These are phyloP conservation scores for Apostasia shenzhenica DNA, from an alignment of 106 monocot species.

Conservation along the genomic window DNA sequence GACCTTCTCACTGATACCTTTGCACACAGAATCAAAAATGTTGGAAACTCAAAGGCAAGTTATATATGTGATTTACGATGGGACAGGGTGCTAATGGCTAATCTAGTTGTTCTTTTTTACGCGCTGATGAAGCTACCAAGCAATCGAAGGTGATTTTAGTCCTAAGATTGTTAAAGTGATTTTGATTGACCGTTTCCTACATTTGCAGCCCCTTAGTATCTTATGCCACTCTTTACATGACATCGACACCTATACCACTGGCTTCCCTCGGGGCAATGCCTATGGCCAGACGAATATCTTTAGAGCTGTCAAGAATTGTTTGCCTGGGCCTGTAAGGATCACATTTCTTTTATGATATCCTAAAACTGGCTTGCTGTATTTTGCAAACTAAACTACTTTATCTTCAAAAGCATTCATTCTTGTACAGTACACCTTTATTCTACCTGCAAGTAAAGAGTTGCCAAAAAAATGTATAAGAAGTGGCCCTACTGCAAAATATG, in stretches of 20 bases:
- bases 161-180: neutral
- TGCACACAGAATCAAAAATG: conserved; percentile 79
- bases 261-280: conserved; percentile 80
- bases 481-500: conserved; percentile 55
- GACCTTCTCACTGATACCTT: conserved; percentile 2
- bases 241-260: conserved; percentile 85
- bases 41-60: conserved; percentile 76
- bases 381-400: neutral
- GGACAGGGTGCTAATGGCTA: neutral
- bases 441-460: conserved; percentile 82
- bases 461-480: conserved; percentile 77
- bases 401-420: conserved; percentile 2
- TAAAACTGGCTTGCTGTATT: neutral
- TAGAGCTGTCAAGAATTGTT: conserved; percentile 76
- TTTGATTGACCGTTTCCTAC: conserved; percentile 4
- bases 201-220: conserved; percentile 90
- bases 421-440: conserved; percentile 91
- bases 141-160: neutral
- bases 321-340: conserved; percentile 90
- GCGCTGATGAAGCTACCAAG: neutral
- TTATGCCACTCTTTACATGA: conserved; percentile 71
- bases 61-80: neutral
- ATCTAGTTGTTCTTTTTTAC: neutral
- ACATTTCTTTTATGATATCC: neutral
- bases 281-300: conserved; percentile 89